Evolutionary conservation across 2,329 filamentous ascomycete species (phyloP).

Genomic region (Aspergillus sp.): DNA sequence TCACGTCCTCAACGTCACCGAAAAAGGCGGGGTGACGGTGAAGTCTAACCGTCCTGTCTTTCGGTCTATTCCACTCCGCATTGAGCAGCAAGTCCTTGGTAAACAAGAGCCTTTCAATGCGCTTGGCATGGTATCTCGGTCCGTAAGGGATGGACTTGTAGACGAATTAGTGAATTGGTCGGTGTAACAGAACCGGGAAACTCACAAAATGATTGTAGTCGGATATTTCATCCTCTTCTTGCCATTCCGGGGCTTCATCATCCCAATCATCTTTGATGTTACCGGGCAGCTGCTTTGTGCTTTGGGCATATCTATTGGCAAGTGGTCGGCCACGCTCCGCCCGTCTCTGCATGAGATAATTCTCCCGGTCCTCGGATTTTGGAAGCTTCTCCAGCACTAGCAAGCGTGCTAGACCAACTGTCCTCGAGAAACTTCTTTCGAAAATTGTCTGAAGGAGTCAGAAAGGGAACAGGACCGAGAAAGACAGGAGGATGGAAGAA

Average conservation of each 20-base stretch:
- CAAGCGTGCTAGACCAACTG: constrained; percentile 69
- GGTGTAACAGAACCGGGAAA: background rate
- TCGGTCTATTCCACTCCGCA: constrained; percentile 75
- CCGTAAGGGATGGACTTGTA: constrained; percentile 33
- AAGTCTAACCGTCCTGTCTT: constrained; percentile 67
- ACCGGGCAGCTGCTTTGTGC: constrained; percentile 46
- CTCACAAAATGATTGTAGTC: constrained; percentile 37
- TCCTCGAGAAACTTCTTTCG: constrained; percentile 70
- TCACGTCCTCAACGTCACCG: constrained; percentile 65
- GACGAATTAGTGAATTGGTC: constrained; percentile 42
- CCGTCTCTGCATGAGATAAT: constrained; percentile 64
- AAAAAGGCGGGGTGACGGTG: constrained; percentile 85
- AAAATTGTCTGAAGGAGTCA: constrained; percentile 57
- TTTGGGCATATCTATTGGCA: constrained; percentile 24
- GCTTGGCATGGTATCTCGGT: constrained; percentile 29
- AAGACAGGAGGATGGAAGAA: background rate
- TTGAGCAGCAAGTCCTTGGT: constrained; percentile 76
- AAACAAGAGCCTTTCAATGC: constrained; percentile 76
- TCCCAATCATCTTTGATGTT: constrained; percentile 73
- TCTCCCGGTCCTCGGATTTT: constrained; percentile 58
- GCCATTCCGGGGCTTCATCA: constrained; percentile 79
- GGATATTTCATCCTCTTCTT: constrained; percentile 66
- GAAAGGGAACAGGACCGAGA: background rate
- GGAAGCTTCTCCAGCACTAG: constrained; percentile 75
- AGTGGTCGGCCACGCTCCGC: constrained; percentile 65